Evolutionary conservation across 2,329 filamentous ascomycete species (phyloP), one percentile per base, ranked within the genome.

Genomic region (Dendrostoma leiphaemia): DNA sequence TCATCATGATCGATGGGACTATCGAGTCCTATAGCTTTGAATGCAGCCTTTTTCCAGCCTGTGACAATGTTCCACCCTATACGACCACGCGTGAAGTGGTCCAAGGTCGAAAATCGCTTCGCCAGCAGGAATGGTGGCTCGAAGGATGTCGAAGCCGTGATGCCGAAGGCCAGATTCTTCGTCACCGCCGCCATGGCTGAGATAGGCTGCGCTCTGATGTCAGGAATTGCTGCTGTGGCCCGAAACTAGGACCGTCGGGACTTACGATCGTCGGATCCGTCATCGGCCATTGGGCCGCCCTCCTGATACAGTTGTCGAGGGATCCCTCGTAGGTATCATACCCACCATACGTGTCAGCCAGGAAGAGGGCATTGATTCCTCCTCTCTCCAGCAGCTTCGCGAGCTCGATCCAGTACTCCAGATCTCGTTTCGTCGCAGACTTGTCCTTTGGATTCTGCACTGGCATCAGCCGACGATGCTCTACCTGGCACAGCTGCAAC

Each of bases 11-110:
- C 77, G 35, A 81, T 78, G 0, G 78, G 78, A 8, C 65, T 75
- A 19, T 81, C 75, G 7, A 82, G 62, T 0, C 80, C 80, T 53
- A 83, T 81, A 1, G 79, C 79, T 61, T 82, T 81, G 65, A 81
- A 81, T 0, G 80, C 80, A 0, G 76, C 71, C 61, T 84, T 83
- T 64, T 82, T 83, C 75, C 79, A 85, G 1, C 74, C 78, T 0
- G 83, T 86, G 0, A 88, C 84, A 19, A 88, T 85, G 57, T 88
- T 88, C 84, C 84, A 86, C 0, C 81, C 83, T 31, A 86, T 75
- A 0, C 84, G 72, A 0, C 83, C 84, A 3, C 76, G 71, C 0
- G 84, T 86, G 40, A 87, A 70, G 64, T 86, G 83, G 54, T 86
- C 83, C 0, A 86, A 65, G 0, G 81, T 84, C 0, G 81, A 84